Base-by-base conservation (phyloP, 495 filamentous ascomycete species). In the Penicillium ochrochloron region DNA sequence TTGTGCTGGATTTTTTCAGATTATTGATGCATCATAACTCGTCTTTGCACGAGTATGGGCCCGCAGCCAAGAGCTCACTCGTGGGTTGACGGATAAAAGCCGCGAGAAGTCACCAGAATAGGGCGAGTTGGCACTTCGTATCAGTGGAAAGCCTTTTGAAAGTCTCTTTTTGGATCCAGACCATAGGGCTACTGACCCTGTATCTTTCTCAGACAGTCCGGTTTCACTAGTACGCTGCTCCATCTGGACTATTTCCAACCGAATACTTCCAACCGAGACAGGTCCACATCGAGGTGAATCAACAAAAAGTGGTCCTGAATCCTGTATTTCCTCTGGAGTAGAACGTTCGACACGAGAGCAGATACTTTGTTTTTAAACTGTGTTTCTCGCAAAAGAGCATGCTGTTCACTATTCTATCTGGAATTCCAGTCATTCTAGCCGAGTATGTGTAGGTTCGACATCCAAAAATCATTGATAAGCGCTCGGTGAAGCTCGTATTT, bases 11-110 rank as follows among this genome's bases (percentile, higher is more conserved):
- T 42, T 42, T 42, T 58, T 44, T 19, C 10, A 17, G 27, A 52
- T 54, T 34, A 34, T 56, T 56, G 31, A 37, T 56, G 53, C 29
- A 21, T 48, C 4, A 51, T 37, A 51, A 39, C 42, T 39, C 33
- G 23, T 11, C 42, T 57, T 23, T 31, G 8, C 34, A 48, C 34
- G 53, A 56, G 46, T 35, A 59, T 59, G 48, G 62, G 29, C 56
- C 23, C 35, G 37, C 55, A 44, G 48, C 62, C 35, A 63, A 37
- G 62, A 64, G 41, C 39, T 51, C 57, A 64, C 57, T 34, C 55
- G 34, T 50, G 34, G 33, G 17, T 60, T 23, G 34, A 64, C 25
- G 62, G 35, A 25, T n/a, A n/a, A 56, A 12, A 31, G 44, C 56
- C 48, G 29, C 46, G 14, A 52, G 51, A 31, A 46, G 7, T 46